A percentile compares a stretch with the other conserved stretches of the same genome.
These are phyloP conservation scores for Fusarium papillatum DNA, from an alignment of 2,329 filamentous ascomycete species.

Conservation along the genomic window DNA sequence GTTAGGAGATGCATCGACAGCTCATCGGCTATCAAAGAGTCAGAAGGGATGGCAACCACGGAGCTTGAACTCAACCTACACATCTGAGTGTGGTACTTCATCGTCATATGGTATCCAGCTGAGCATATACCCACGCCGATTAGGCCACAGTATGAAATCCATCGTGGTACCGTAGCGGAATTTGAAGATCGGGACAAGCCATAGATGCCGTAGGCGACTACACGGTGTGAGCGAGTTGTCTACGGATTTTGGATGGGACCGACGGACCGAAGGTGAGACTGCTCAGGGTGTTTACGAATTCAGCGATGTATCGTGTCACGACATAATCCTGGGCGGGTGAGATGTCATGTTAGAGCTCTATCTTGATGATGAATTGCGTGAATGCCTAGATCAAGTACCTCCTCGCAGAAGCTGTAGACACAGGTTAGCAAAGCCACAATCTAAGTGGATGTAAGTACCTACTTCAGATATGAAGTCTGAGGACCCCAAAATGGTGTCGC, in stretches of 20 bases:
- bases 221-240: conserved; percentile 9
- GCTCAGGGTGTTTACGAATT: conserved; percentile 60
- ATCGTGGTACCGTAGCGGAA: conserved; percentile 41
- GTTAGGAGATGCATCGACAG: conserved; percentile 57
- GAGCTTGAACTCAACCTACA: conserved; percentile 24
- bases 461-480: conserved; percentile 51
- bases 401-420: conserved; percentile 45
- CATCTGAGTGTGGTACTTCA: conserved; percentile 53
- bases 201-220: conserved; percentile 55
- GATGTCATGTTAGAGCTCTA: conserved; percentile 6
- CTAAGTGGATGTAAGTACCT: not conserved
- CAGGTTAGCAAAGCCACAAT: not conserved
- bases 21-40: conserved; percentile 51
- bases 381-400: conserved; percentile 33
- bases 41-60: not conserved
- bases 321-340: conserved; percentile 50
- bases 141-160: conserved; percentile 53
- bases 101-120: conserved; percentile 50
- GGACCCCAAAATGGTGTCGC: conserved; percentile 45
- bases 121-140: conserved; percentile 52
- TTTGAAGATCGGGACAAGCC: conserved; percentile 45
- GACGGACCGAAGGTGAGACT: conserved; percentile 52
- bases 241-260: rapidly evolving
- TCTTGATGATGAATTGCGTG: not conserved
- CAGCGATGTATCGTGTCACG: conserved; percentile 57